Evolutionary conservation across 805 yeast species (phyloP).

Genomic region (Barnettozyma wickerhamii): DNA sequence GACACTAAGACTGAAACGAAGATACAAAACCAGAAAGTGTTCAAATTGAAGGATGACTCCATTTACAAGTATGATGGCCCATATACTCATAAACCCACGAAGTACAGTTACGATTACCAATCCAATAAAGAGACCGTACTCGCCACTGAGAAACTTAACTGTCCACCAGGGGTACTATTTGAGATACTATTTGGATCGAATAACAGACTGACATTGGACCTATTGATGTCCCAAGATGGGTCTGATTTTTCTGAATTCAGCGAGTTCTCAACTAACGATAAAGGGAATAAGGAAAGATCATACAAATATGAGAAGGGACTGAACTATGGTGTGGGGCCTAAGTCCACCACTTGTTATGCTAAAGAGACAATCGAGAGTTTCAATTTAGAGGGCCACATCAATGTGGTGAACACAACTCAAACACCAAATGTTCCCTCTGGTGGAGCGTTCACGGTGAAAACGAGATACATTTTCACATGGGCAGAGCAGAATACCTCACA

Average conservation of each 20-base stretch:
- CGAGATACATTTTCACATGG: conserved; percentile 76
- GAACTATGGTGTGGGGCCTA: conserved; percentile 85
- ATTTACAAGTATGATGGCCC: conserved; percentile 60
- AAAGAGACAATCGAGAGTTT: conserved; percentile 53
- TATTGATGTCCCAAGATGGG: conserved; percentile 35
- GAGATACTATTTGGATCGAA: conserved; percentile 66
- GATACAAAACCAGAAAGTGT: conserved; percentile 22
- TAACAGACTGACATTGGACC: conserved; percentile 37
- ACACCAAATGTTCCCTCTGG: conserved; percentile 99
- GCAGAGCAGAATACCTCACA: conserved; percentile 55
- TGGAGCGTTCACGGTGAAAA: conserved; percentile 66
- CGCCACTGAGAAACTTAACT: conserved; percentile 48
- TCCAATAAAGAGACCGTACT: conserved; percentile 48
- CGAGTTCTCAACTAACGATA: conserved; percentile 31
- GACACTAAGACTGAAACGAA: conserved; percentile 10
- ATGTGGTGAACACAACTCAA: conserved; percentile 55
- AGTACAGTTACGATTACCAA: conserved; percentile 39
- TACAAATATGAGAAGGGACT: conserved; percentile 73
- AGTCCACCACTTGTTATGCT: conserved; percentile 74
- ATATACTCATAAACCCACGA: conserved; percentile 53
- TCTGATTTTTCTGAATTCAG: conserved; percentile 32
- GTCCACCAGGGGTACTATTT: conserved; percentile 76
- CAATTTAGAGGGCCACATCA: conserved; percentile 51
- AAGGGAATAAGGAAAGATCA: conserved; percentile 41
- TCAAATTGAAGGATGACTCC: conserved; percentile 35